These are phyloP conservation scores for Gossypium lobatum DNA, from an alignment of 441 rosid species.

Conservation along the genomic window DNA sequence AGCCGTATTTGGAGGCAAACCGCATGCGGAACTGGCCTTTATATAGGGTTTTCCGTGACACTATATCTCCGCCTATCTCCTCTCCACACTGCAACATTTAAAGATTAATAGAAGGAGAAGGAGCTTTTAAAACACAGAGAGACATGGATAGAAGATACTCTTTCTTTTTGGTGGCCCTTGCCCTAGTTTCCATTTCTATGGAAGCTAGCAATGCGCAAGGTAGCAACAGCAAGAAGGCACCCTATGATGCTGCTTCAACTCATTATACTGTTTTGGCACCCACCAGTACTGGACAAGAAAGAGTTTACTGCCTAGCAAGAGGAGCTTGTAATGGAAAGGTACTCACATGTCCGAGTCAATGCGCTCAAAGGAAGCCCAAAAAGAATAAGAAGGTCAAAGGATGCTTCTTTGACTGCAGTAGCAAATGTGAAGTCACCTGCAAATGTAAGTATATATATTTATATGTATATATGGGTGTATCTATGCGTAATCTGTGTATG, in stretches of 20 bases:
- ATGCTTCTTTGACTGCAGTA: conserved; percentile 68
- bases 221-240: conserved; percentile 7
- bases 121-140: neutral
- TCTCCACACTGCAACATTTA: neutral
- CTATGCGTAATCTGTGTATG: neutral
- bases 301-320: conserved; percentile 42
- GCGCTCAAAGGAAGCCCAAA: conserved; percentile 52
- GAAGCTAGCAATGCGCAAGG: conserved; percentile 27
- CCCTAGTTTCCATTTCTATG: conserved; percentile 34
- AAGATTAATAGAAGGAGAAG: neutral
- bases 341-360: conserved; percentile 54
- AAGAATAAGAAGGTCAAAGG: conserved; percentile 42
- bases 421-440: conserved; percentile 89
- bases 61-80: neutral
- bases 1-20: neutral
- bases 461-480: neutral
- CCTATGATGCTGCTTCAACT: conserved; percentile 23
- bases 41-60: neutral
- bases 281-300: conserved; percentile 38
- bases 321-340: conserved; percentile 41
- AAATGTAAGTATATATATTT: conserved; percentile 45
- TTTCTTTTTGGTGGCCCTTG: conserved; percentile 31
- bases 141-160: conserved; percentile 36
- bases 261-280: conserved; percentile 27
- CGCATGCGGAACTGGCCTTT: neutral